A percentile compares a stretch with the other conserved stretches of the same genome.
Evolutionary conservation across 2,329 filamentous ascomycete species (phyloP).

Genomic region (Alternaria rosae): DNA sequence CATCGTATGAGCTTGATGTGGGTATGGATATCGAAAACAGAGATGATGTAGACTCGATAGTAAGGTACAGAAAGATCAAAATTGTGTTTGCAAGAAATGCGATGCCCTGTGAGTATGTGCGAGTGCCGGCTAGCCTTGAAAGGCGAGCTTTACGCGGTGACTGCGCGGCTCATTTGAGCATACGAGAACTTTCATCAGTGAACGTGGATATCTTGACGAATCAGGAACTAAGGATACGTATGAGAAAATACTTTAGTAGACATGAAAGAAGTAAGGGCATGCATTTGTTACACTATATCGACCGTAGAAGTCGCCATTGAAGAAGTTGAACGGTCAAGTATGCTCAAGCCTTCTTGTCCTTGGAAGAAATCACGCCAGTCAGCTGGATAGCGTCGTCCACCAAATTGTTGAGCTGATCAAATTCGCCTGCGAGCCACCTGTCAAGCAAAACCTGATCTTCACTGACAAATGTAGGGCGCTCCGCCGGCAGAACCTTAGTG

Average conservation of each 20-base stretch:
- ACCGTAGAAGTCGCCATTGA: neutral
- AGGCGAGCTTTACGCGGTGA: neutral
- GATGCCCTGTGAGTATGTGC: neutral
- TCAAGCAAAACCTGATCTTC: conserved; percentile 40
- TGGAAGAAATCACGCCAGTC: conserved; percentile 29
- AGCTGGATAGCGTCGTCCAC: conserved; percentile 46
- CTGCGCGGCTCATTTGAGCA: neutral
- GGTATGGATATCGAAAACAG: neutral
- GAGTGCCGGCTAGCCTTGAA: neutral
- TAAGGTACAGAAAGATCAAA: neutral
- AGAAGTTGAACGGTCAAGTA: neutral
- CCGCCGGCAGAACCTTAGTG: conserved; percentile 58
- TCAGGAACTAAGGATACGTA: neutral
- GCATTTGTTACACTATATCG: neutral
- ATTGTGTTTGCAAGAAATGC: neutral
- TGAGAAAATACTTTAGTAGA: neutral
- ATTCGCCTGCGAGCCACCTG: conserved; percentile 43
- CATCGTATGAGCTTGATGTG: neutral
- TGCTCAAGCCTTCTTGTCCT: neutral
- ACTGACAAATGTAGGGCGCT: conserved; percentile 30
- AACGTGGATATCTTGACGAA: neutral
- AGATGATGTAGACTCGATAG: neutral
- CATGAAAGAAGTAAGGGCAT: neutral
- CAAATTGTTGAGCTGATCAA: conserved; percentile 43
- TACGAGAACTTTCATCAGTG: neutral